Evolutionary conservation across 306 rosid genomes (phyloP), one percentile per base, ranked within the genome.

Genomic region (Cicer judaicum): DNA sequence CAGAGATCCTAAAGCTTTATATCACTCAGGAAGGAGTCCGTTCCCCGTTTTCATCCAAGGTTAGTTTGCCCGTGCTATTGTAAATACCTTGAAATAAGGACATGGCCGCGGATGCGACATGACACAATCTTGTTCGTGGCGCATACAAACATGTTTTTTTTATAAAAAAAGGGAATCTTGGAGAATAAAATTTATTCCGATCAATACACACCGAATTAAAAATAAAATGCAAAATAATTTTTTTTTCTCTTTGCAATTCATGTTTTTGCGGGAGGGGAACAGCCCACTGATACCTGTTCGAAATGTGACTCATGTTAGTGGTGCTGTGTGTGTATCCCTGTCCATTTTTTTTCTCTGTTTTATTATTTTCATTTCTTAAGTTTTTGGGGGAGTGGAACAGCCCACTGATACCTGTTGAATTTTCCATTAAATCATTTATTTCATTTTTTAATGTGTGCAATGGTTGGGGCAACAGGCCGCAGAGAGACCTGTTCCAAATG

Each of bases 21-120:
- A 93, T 93, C 67, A 93, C 98, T 21, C 98, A 93, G 71, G 98
- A 93, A 91, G 98, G 98, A 64, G 98, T 93, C 78, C 98, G 96
- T 61, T 93, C 98, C 5, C 98, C 98, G 5, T 93, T 93, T 79
- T 93, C 98, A 73, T 89, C 98, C 85, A 93, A 89, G 97, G 98
- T 93, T 81, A 82, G 89, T 80, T 73, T 43, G 5, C 76, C 40
- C 8, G 7, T 61, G 54, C 66, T 68, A 38, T 40, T 65, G 64
- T 66, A 41, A 59, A 69, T 53, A 68, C 40, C 15, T 8, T 57
- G 72, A 83, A 60, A 68, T 42, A 61, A 43, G 73, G 39, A 57
- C 52, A 19, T 39, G 39, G 36, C 44, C 29, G 2, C 29, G 8
- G 63, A 71, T 44, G 12, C 16, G 46, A 64, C 78, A 62, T 43